Evolutionary conservation across 2,329 filamentous ascomycete genomes (phyloP), one percentile per base, ranked within the genome.

Genomic region (Colletotrichum spinosum): DNA sequence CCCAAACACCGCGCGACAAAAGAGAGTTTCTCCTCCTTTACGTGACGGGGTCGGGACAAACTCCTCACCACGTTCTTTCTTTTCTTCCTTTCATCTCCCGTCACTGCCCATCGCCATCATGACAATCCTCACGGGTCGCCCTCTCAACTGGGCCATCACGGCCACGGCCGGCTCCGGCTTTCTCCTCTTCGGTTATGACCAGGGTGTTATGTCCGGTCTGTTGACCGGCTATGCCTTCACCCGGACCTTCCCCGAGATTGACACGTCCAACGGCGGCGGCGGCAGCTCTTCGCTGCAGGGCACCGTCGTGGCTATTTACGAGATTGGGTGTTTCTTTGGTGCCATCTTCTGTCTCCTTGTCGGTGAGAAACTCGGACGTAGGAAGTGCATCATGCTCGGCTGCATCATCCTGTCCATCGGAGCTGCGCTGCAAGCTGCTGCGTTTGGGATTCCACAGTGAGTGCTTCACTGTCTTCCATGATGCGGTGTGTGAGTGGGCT

Each of bases 251-350:
- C 75, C 75, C 11, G 73, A 76, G 67, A 77, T 78, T 25, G 74
- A 78, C 60, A 76, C 79, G 1, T 78, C 75, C 2, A 56, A 65
- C 57, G 62, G 62, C 46, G 67, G 72, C 0, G 66, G 67, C 6
- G 79, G 79, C 2, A 81, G 78, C 55, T 76, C 80, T 3, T 79
- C 79, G 6, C 69, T 82, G 8, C 80, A 83, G 68, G 80, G 80
- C 17, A 80, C 78, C 35, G 80, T 82, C 1, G 78, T 80, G 17
- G 79, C 80, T 33, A 80, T 82, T n/a, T 82, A 82, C 61, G 79
- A 82, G 59, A 77, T 83, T 25, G 84, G 83, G 2, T 83, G 81
- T 67, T 82, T 83, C 70, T 74, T 82, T 13, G 80, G 82, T 39
- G 78, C 82, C 48, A 76, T 83, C 58, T 74, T 78, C 58, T 75